Base-by-base conservation (phyloP, 169 alveolate species). In the Babesia bigemina region DNA sequence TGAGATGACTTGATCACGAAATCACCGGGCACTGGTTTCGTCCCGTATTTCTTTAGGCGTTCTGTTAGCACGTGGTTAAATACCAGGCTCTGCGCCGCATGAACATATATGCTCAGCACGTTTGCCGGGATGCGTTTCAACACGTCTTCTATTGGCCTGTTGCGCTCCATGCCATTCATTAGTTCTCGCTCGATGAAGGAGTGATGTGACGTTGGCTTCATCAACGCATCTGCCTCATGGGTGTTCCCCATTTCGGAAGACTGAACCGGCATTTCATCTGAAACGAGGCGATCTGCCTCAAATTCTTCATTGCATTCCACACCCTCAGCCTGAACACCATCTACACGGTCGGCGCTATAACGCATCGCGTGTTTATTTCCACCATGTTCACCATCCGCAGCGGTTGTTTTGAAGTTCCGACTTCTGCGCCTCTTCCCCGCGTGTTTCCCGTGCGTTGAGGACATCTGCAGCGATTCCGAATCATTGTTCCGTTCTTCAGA, bases 1-100 rank as follows among this genome's bases (percentile, higher is more conserved):
- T 45, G 73, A 4, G 73, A 63, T 19, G 47, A 17, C n/a, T 63
- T 17, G 45, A 86, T 74, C 8, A 91, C 92, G 39, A 92, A 58
- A 65, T 92, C 95, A 7, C 95, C 95, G 10, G 75, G 53, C 10
- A 85, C 86, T 7, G 93, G 90, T 36, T 87, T 65, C 47, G 75
- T 86, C 22, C 98, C 98, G 78, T 70, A 96, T 78, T 88, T 92
- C 75, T 86, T 89, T 48, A 96, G 84, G 85, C 99, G 90, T 52
- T 93, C 92, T 45, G 94, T 88, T 22, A 90, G 93, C 12, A 92
- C 85, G 49, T 81, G 70, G 85, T 96, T 96, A 93, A 95, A 96
- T 50, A 96, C 81, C 63, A 93, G 92, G 72, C 97, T 93, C 82
- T 96, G 97, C 60, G 95, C 86, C n/a, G 99, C 94, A 86, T 96